A percentile compares a stretch with the other conserved stretches of the same genome.
These are phyloP conservation scores for Akebia trifoliata DNA, from an alignment of 164 flowering plant genomes.

Conservation along the genomic window DNA sequence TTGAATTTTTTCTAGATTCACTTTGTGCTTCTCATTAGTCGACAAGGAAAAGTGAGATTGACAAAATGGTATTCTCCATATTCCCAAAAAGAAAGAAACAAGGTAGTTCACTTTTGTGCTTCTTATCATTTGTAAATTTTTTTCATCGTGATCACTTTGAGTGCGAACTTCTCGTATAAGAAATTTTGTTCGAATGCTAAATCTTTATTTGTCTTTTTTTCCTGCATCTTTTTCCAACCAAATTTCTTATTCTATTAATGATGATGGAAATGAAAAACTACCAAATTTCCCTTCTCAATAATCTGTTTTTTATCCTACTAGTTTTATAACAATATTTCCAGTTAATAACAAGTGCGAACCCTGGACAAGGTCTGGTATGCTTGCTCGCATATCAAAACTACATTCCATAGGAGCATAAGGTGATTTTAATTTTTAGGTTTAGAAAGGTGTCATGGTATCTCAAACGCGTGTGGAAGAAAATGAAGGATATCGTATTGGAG, in stretches of 20 bases:
- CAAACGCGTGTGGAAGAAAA: too few species aligned
- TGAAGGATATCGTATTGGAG: too few species aligned
- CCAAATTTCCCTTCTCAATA: neutral
- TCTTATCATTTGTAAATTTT: neutral
- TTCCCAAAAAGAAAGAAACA: slow-evolving; percentile 29
- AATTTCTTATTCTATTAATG: neutral
- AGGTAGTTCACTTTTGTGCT: slow-evolving; percentile 14
- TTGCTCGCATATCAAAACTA: too few species aligned
- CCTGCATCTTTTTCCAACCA: too few species aligned
- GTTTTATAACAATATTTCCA: neutral
- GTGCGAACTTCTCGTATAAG: neutral
- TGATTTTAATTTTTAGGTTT: too few species aligned
- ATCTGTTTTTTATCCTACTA: neutral
- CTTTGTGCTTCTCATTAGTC: slow-evolving; percentile 32
- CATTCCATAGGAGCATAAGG: too few species aligned
- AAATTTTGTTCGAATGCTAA: neutral
- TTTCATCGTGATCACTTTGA: neutral
- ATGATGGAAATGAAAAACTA: neutral
- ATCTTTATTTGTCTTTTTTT: neutral
- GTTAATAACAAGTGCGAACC: neutral
- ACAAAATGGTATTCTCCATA: slow-evolving; percentile 34
- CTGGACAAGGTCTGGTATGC: too few species aligned
- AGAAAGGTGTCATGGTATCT: too few species aligned
- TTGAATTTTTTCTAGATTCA: slow-evolving; percentile 21
- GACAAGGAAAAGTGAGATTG: slow-evolving; percentile 33